Percentiles rank a stretch among this genome's conserved stretches.
Evolutionary conservation across 2,329 filamentous ascomycete species (phyloP).

Genomic region (Hypoxylon sp.): DNA sequence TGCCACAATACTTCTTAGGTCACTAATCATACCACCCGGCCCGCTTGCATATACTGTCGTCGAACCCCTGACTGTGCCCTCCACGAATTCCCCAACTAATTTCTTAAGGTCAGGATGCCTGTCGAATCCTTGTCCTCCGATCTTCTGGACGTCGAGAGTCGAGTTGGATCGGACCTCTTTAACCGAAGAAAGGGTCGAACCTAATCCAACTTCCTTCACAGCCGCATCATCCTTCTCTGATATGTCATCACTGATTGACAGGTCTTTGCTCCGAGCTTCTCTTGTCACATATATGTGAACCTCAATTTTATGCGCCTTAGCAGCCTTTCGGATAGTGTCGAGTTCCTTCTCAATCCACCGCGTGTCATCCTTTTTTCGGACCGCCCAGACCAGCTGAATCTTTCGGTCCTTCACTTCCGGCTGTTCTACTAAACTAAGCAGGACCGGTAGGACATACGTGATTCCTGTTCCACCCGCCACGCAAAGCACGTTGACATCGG

Average conservation of each 20-base stretch:
- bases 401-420: slow-evolving; percentile 57
- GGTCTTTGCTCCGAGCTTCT: slow-evolving; percentile 56
- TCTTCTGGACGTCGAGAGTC: slow-evolving; percentile 52
- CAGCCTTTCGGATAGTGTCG: slow-evolving; percentile 61
- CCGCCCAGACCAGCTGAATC: slow-evolving; percentile 76
- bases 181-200: slow-evolving; percentile 43
- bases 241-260: slow-evolving; percentile 51
- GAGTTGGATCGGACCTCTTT: slow-evolving; percentile 49
- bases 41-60: slow-evolving; percentile 74
- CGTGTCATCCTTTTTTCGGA: slow-evolving; percentile 68
- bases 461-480: slow-evolving; percentile 73
- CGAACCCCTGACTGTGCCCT: slow-evolving; percentile 62
- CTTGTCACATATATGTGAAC: slow-evolving; percentile 74
- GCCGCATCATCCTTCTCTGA: slow-evolving; percentile 44
- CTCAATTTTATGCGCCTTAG: slow-evolving; percentile 60
- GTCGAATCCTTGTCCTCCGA: slow-evolving; percentile 51
- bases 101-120: slow-evolving; percentile 63
- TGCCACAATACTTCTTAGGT: slow-evolving; percentile 69
- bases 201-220: slow-evolving; percentile 50
- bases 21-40: slow-evolving; percentile 72
- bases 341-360: slow-evolving; percentile 73
- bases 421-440: slow-evolving; percentile 59
- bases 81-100: slow-evolving; percentile 66
- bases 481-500: slow-evolving; percentile 64
- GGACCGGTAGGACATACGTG: slow-evolving; percentile 68